phyloP scores from a whole-genome alignment of 129 eudicot species.

The Kitagawia praeruptora region DNA sequence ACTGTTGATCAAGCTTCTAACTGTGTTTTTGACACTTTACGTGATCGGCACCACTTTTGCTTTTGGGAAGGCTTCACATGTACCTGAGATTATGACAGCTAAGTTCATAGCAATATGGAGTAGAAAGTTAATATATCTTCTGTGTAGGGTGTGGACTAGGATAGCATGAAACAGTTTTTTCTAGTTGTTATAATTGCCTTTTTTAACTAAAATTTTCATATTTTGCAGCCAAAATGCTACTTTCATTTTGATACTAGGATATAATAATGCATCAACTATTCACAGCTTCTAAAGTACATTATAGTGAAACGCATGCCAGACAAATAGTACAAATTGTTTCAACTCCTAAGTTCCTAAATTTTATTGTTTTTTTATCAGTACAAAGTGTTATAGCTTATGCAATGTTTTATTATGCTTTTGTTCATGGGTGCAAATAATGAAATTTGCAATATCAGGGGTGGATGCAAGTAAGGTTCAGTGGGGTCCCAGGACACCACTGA shows the following conservation, averaged over 20 bases:
- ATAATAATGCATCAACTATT: background rate
- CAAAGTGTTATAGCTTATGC: background rate
- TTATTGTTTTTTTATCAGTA: background rate
- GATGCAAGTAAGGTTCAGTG: too few relatives aligned
- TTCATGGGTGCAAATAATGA: background rate
- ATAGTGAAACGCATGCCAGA: background rate
- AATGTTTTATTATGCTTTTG: background rate
- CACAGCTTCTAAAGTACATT: background rate
- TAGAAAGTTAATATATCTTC: background rate
- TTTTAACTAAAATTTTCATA: too few relatives aligned
- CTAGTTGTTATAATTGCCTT: background rate
- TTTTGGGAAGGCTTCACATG: background rate
- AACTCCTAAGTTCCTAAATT: background rate
- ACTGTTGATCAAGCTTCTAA: background rate
- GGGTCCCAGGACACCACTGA: too few relatives aligned
- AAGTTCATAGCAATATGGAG: background rate
- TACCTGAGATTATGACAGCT: background rate
- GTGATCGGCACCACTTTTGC: background rate
- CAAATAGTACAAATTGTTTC: background rate
- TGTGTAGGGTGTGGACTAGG: background rate
- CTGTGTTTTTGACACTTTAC: background rate
- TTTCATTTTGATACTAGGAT: background rate
- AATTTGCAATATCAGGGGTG: too few relatives aligned
- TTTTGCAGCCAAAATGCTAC: background rate
- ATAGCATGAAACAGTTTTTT: background rate